These are phyloP conservation scores for Cyclanthera cordifolia DNA, from an alignment of 306 rosid species.

Conservation along the genomic window DNA sequence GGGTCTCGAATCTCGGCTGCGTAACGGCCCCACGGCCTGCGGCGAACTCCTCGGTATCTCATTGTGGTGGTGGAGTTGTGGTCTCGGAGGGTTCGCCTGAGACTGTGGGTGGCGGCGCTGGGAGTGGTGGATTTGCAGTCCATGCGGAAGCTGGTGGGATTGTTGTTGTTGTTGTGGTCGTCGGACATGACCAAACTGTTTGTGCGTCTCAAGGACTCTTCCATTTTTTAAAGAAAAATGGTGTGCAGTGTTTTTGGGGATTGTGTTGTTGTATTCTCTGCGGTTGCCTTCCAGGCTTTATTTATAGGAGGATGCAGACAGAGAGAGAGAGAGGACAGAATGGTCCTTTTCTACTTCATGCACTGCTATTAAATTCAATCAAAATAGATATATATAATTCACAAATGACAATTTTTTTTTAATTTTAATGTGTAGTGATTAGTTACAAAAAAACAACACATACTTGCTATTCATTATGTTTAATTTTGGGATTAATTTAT, in stretches of 20 bases:
- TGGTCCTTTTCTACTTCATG: background rate
- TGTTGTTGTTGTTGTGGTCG: too few relatives aligned
- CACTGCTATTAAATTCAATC: background rate
- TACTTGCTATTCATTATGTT: too few relatives aligned
- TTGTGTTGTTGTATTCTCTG: background rate
- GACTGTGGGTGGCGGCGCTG: background rate
- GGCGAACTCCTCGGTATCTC: slow-evolving; percentile 79
- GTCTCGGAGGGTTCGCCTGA: background rate
- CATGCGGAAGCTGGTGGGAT: background rate
- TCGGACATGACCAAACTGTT: background rate
- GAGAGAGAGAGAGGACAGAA: background rate
- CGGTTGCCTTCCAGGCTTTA: background rate
- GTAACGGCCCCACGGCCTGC: slow-evolving; percentile 92
- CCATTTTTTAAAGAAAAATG: background rate
- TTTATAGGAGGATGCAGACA: background rate
- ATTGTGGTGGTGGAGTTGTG: slow-evolving; percentile 13
- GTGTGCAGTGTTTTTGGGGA: background rate
- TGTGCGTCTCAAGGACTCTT: background rate
- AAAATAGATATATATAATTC: too few relatives aligned
- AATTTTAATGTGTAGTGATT: too few relatives aligned
- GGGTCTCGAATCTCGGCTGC: slow-evolving; percentile 83
- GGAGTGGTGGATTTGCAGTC: background rate
- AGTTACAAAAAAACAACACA: too few relatives aligned
- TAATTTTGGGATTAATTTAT: too few relatives aligned
- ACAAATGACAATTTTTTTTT: too few relatives aligned